Conservation (phyloP, 306 rosid species). For the Cucumis cinereus region DNA sequence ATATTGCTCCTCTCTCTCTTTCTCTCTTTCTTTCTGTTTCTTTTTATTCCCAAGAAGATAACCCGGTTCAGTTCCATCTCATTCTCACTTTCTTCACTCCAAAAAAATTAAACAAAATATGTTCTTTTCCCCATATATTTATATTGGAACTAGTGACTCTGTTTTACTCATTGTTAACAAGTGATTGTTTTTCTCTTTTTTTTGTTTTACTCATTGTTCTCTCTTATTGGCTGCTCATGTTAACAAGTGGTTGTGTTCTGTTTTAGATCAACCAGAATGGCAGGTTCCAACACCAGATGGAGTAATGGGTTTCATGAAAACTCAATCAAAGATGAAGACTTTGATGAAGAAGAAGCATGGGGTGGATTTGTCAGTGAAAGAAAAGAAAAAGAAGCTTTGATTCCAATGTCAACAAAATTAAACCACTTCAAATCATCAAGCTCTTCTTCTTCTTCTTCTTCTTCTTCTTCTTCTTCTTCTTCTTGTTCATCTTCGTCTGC, state of each 20-base stretch:
- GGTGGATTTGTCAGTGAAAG: constrained; percentile 14
- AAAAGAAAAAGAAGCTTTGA: constrained; percentile 17
- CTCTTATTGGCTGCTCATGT: constrained; percentile 1
- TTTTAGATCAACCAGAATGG: constrained; percentile 34
- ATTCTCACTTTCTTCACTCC: background rate
- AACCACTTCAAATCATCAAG: constrained; percentile 16
- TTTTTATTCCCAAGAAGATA: constrained; percentile 45
- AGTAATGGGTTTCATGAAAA: constrained; percentile 21
- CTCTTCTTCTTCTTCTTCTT: constrained; percentile 23
- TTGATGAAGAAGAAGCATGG: constrained; percentile 62
- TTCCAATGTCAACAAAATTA: constrained; percentile 11
- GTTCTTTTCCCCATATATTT: constrained; percentile 14
- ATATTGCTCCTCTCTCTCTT: constrained; percentile 35
- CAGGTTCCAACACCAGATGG: constrained; percentile 31
- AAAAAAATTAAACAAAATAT: background rate
- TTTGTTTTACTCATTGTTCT: background rate
- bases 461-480: constrained; percentile 20
- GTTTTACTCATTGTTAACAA: constrained; percentile 3
- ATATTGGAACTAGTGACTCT: constrained; percentile 13
- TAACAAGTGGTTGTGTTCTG: background rate
- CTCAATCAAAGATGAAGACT: constrained; percentile 28
- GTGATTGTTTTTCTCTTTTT: background rate
- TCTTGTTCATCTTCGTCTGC: constrained; percentile 42
- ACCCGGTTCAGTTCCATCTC: background rate
- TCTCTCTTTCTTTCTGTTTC: constrained; percentile 26